These are phyloP conservation scores for Sugiyamaella sp. DNA, from an alignment of 1,139 yeast genomes.

Conservation along the genomic window DNA sequence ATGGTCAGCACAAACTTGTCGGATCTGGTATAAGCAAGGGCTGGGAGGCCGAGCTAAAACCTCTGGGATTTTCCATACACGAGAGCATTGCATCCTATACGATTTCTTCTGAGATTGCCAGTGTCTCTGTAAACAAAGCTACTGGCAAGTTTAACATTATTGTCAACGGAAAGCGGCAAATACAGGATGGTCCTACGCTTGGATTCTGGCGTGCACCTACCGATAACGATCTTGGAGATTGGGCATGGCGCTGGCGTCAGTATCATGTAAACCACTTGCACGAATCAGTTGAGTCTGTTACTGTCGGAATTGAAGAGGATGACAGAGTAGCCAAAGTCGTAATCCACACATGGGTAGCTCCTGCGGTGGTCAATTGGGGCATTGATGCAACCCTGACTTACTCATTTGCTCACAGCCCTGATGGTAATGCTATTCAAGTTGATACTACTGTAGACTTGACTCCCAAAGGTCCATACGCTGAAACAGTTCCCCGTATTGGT, in stretches of 20 bases:
- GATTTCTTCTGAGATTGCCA: slow-evolving; percentile 8
- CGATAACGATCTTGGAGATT: slow-evolving; percentile 39
- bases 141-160: slow-evolving; percentile 26
- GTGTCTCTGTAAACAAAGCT: slow-evolving; percentile 25
- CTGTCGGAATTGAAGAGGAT: slow-evolving; percentile 17
- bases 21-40: slow-evolving; percentile 6
- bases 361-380: slow-evolving; percentile 36
- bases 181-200: slow-evolving; percentile 27
- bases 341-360: slow-evolving; percentile 30
- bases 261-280: slow-evolving; percentile 30
- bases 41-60: background rate
- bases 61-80: slow-evolving; percentile 9
- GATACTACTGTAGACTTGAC: slow-evolving; percentile 23
- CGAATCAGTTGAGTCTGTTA: slow-evolving; percentile 24
- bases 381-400: slow-evolving; percentile 24
- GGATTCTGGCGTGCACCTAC: slow-evolving; percentile 44
- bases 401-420: slow-evolving; percentile 14
- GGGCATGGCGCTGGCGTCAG: slow-evolving; percentile 26
- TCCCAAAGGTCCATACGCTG: slow-evolving; percentile 31
- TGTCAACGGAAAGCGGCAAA: slow-evolving; percentile 26
- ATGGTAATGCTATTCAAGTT: slow-evolving; percentile 10
- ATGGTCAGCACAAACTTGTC: slow-evolving; percentile 35
- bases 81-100: slow-evolving; percentile 12
- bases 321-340: slow-evolving; percentile 24
- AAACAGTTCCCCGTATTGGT: slow-evolving; percentile 37